Conservation (phyloP, 345 rosid genomes). For the Lumnitzera racemosa region DNA sequence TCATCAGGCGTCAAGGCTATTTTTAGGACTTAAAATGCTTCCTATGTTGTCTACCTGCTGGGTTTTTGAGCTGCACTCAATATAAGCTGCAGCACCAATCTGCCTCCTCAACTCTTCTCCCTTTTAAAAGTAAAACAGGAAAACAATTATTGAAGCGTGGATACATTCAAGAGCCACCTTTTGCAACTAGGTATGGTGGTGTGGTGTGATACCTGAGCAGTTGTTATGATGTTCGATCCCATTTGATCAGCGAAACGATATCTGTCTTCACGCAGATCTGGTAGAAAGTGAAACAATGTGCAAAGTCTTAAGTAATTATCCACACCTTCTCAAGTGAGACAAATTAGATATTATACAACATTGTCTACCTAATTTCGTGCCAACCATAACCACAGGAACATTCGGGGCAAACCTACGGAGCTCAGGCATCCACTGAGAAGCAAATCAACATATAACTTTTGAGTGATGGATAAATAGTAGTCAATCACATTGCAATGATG, state of each 20-base stretch:
- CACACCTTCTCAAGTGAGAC: no score
- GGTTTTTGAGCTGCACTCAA: slow-evolving; percentile 96
- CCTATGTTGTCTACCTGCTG: slow-evolving; percentile 55
- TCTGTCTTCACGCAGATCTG: slow-evolving; percentile 84
- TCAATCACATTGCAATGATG: not conserved
- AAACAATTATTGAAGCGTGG: not conserved
- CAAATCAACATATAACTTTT: slow-evolving; percentile 11
- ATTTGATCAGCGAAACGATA: slow-evolving; percentile 61
- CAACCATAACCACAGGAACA: slow-evolving; percentile 94
- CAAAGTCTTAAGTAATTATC: no score
- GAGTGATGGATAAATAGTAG: slow-evolving; percentile 2
- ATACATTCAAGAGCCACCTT: no score
- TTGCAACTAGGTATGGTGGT: no score
- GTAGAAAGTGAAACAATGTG: not conserved
- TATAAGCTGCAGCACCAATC: slow-evolving; percentile 94
- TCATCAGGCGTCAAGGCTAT: not conserved
- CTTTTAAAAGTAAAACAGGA: slow-evolving; percentile 21
- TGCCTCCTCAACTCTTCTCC: slow-evolving; percentile 95
- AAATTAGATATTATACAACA: no score
- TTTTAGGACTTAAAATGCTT: not conserved
- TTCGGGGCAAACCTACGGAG: slow-evolving; percentile 90
- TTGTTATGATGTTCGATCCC: slow-evolving; percentile 58
- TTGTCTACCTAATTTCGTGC: slow-evolving; percentile 79
- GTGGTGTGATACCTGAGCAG: slow-evolving; percentile 47
- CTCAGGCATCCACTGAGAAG: slow-evolving; percentile 95